Evolutionary conservation across 169 alveolate genomes (phyloP).

Genomic region (Babesia ovis): DNA sequence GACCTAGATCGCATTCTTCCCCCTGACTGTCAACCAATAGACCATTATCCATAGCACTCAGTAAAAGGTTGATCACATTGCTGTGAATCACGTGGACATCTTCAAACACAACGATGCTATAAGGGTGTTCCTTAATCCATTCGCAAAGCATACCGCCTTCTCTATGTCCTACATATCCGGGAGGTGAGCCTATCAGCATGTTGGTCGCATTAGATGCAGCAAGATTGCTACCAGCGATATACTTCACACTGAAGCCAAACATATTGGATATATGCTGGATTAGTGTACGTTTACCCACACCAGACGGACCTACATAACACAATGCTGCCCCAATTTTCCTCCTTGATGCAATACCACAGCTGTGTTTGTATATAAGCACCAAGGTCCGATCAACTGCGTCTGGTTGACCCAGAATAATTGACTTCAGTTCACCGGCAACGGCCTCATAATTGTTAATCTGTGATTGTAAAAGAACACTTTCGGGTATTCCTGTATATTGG

Average conservation of each 20-base stretch:
- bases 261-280: slow-evolving; percentile 14
- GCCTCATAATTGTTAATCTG: slow-evolving; percentile 65
- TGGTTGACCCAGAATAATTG: slow-evolving; percentile 76
- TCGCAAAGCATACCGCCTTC: slow-evolving; percentile 80
- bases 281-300: slow-evolving; percentile 68
- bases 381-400: slow-evolving; percentile 59
- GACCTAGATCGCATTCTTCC: slow-evolving; percentile 6
- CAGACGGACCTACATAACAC: slow-evolving; percentile 69
- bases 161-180: slow-evolving; percentile 80
- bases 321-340: slow-evolving; percentile 67
- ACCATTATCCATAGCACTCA: slow-evolving; percentile 29
- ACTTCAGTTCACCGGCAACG: slow-evolving; percentile 64
- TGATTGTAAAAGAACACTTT: slow-evolving; percentile 69
- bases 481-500: slow-evolving; percentile 83
- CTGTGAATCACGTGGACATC: slow-evolving; percentile 12
- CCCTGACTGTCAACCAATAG: slow-evolving; percentile 17
- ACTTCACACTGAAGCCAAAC: slow-evolving; percentile 43
- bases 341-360: slow-evolving; percentile 55
- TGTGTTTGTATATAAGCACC: slow-evolving; percentile 11
- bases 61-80: slow-evolving; percentile 1
- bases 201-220: slow-evolving; percentile 12
- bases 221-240: slow-evolving; percentile 10
- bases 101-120: slow-evolving; percentile 13
- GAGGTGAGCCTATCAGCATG: slow-evolving; percentile 63
- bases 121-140: slow-evolving; percentile 29